Conservation (phyloP, 768 basidiomycete species). For the Jaapia argillacea region DNA sequence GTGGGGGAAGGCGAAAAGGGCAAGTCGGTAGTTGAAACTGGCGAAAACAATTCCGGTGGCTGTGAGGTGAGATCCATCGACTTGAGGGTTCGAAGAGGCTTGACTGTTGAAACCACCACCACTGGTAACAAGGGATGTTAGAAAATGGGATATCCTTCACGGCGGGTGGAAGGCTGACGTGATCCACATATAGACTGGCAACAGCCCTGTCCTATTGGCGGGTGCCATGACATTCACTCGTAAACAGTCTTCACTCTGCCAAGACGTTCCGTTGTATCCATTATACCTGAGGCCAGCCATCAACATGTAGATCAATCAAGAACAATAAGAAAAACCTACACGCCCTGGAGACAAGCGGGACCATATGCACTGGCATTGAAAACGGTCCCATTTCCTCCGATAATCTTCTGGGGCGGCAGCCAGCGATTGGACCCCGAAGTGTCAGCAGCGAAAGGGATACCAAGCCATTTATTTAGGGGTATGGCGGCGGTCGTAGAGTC, state of each 20-base stretch:
- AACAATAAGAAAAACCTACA: neutral
- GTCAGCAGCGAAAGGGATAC: conserved; percentile 13
- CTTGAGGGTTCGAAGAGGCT: conserved; percentile 14
- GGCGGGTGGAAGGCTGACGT: too few relatives aligned
- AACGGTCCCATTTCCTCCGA: conserved; percentile 2
- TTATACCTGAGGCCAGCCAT: conserved; percentile 3
- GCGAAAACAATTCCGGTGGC: conserved; percentile 15
- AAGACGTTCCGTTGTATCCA: conserved; percentile 13
- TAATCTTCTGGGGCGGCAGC: conserved; percentile 12
- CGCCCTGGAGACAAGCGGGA: conserved; percentile 15
- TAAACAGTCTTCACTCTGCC: conserved; percentile 17
- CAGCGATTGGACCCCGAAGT: conserved; percentile 15
- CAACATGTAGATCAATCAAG: neutral
- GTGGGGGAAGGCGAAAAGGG: conserved; percentile 14
- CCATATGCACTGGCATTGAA: conserved; percentile 14
- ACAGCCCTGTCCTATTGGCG: conserved; percentile 9
- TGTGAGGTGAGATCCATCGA: conserved; percentile 15
- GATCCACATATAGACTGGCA: conserved; percentile 13
- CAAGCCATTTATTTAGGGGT: conserved; percentile 15
- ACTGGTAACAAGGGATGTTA: conserved; percentile 3
- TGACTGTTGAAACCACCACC: conserved; percentile 14
- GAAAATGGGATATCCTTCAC: neutral
- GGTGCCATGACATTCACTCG: conserved; percentile 15
- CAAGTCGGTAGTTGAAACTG: conserved; percentile 17
- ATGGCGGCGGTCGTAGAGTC: conserved; percentile 12